Conservation (phyloP, 176 grass and related monocot species). For the Triticum turgidum region DNA sequence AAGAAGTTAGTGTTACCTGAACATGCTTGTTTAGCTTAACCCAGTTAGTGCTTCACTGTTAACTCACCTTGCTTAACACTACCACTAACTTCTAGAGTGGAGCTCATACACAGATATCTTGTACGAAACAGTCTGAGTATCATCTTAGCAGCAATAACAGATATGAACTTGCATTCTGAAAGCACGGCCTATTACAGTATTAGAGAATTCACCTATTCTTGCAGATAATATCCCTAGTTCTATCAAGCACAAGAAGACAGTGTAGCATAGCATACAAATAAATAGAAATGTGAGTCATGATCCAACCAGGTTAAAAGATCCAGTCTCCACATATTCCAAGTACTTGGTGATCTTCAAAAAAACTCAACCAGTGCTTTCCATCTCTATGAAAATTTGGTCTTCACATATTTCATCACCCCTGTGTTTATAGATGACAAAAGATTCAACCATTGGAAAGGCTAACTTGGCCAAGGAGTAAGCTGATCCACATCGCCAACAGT, state of each 20-base stretch:
- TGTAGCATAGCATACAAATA: not conserved
- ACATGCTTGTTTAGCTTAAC: not conserved
- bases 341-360: not conserved
- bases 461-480: not conserved
- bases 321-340: not conserved
- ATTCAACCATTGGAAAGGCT: not conserved
- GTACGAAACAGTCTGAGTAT: not conserved
- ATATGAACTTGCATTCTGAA: not conserved
- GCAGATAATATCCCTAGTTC: not conserved
- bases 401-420: not conserved
- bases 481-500: not conserved
- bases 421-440: not conserved
- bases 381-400: not conserved
- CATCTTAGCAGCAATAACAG: not conserved
- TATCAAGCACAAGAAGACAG: slow-evolving; percentile 6
- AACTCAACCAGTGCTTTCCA: not conserved
- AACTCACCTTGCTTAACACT: not conserved
- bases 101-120: not conserved
- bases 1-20: too few species aligned
- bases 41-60: not conserved
- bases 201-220: not conserved
- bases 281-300: not conserved
- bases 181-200: not conserved
- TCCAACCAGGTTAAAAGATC: not conserved
- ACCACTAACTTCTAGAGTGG: not conserved